Percentiles rank a stretch among this genome's conserved stretches.
These are phyloP conservation scores for Areca catechu DNA, from an alignment of 176 grass and related monocot genomes.

Conservation along the genomic window DNA sequence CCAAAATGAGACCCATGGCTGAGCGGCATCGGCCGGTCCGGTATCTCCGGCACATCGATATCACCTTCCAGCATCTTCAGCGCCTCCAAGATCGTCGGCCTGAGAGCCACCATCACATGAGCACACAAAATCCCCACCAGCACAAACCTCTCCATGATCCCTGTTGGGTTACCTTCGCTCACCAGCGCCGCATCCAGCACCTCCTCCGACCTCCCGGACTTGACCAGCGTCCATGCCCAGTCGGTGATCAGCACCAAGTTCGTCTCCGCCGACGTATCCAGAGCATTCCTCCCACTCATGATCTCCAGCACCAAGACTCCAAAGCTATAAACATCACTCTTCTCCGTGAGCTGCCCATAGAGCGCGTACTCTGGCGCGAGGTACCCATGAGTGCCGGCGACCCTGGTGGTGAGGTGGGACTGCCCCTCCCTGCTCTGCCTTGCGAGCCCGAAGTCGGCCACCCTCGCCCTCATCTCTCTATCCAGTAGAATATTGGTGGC, in stretches of 20 bases:
- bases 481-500: conserved; percentile 86
- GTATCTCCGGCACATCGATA: conserved; percentile 59
- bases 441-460: conserved; percentile 83
- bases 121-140: conserved; percentile 71
- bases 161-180: conserved; percentile 18
- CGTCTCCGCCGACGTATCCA: conserved; percentile 60
- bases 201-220: conserved; percentile 33
- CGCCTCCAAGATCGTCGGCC: conserved; percentile 77
- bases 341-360: conserved; percentile 91
- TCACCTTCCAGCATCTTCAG: conserved; percentile 88
- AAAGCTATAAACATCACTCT: conserved; percentile 97
- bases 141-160: conserved; percentile 78
- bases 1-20: conserved; percentile 41
- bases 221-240: conserved; percentile 78
- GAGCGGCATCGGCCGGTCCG: conserved; percentile 54
- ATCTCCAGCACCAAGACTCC: conserved; percentile 76
- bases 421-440: conserved; percentile 77
- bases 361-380: conserved; percentile 93
- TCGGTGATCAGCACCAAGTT: conserved; percentile 75
- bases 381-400: conserved; percentile 92
- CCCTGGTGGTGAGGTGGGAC: conserved; percentile 86
- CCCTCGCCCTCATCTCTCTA: conserved; percentile 50
- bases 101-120: conserved; percentile 72
- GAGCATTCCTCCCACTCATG: conserved; percentile 51
- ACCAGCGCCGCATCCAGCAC: conserved; percentile 35